Percentiles rank a stretch among this genome's conserved stretches.
These are phyloP conservation scores for Paxillus ammoniavirescens DNA, from an alignment of 768 basidiomycete genomes.

Conservation along the genomic window DNA sequence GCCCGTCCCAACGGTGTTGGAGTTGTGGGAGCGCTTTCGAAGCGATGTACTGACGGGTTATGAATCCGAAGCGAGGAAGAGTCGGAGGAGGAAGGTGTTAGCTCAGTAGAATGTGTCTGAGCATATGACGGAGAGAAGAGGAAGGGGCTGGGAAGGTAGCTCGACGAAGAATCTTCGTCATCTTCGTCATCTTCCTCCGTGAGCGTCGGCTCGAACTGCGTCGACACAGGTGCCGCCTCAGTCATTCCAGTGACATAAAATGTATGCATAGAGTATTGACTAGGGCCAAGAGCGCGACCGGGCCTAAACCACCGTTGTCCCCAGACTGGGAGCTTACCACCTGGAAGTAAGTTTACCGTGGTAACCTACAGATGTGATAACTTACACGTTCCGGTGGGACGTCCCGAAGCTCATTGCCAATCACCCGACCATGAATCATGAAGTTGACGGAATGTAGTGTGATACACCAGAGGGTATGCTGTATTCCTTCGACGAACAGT, in stretches of 20 bases:
- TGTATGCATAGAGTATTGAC: slow-evolving; percentile 22
- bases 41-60: not conserved
- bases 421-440: slow-evolving; percentile 29
- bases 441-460: slow-evolving; percentile 11
- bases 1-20: not conserved
- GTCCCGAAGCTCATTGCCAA: slow-evolving; percentile 30
- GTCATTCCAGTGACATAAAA: slow-evolving; percentile 19
- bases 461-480: slow-evolving; percentile 12
- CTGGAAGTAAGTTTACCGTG: not conserved
- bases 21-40: not conserved
- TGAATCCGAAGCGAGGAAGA: not conserved
- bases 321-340: slow-evolving; percentile 29
- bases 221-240: slow-evolving; percentile 15
- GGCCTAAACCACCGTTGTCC: slow-evolving; percentile 30
- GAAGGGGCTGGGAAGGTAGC: slow-evolving; percentile 6
- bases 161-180: slow-evolving; percentile 11
- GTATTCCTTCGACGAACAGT: slow-evolving; percentile 17
- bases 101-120: slow-evolving; percentile 1
- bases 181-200: slow-evolving; percentile 20
- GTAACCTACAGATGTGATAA: not conserved
- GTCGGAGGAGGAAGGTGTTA: not conserved
- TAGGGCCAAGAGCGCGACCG: slow-evolving; percentile 24
- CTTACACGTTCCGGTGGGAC: slow-evolving; percentile 30
- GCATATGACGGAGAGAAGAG: slow-evolving; percentile 10
- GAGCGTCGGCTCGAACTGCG: slow-evolving; percentile 17